These are phyloP conservation scores for Jamesozyma rosinii DNA, from an alignment of 805 yeast genomes.

Conservation along the genomic window DNA sequence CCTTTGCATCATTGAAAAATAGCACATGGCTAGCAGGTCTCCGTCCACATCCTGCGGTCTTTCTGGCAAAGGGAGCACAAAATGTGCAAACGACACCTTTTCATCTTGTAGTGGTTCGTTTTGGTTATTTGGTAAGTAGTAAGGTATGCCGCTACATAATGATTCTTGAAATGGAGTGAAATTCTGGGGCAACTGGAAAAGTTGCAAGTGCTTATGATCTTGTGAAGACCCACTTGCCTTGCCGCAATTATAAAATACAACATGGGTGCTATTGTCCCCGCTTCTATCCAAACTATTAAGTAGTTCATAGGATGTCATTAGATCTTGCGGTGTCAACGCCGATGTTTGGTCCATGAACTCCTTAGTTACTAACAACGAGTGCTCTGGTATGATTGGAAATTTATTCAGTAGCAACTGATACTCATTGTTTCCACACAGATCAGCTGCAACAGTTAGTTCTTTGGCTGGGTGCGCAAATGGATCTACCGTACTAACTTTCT, in stretches of 20 bases:
- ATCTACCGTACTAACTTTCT: conserved; percentile 35
- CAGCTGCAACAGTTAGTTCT: conserved; percentile 51
- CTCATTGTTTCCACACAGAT: conserved; percentile 37
- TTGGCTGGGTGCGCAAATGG: conserved; percentile 82
- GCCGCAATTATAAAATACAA: conserved; percentile 87
- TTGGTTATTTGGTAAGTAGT: conserved; percentile 45
- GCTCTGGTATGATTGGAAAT: conserved; percentile 74
- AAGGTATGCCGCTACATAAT: conserved; percentile 34
- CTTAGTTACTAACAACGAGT: conserved; percentile 70
- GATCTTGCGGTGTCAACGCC: conserved; percentile 64
- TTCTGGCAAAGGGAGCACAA: conserved; percentile 51
- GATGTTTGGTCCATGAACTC: conserved; percentile 62
- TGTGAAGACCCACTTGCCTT: conserved; percentile 88
- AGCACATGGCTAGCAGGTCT: conserved; percentile 55
- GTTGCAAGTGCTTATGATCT: conserved; percentile 86
- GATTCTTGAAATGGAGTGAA: conserved; percentile 51
- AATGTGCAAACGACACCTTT: conserved; percentile 70
- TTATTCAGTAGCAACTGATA: conserved; percentile 72
- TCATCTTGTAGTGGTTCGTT: conserved; percentile 52
- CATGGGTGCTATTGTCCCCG: conserved; percentile 34
- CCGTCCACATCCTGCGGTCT: conserved; percentile 38
- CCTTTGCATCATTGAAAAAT: conserved; percentile 62
- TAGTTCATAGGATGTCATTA: conserved; percentile 48
- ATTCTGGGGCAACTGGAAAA: conserved; percentile 57
- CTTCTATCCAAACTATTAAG: conserved; percentile 39